Percentiles rank a stretch among this genome's conserved stretches.
Conservation (phyloP, 495 filamentous ascomycete genomes). For the Hypoxylon fragiforme region DNA sequence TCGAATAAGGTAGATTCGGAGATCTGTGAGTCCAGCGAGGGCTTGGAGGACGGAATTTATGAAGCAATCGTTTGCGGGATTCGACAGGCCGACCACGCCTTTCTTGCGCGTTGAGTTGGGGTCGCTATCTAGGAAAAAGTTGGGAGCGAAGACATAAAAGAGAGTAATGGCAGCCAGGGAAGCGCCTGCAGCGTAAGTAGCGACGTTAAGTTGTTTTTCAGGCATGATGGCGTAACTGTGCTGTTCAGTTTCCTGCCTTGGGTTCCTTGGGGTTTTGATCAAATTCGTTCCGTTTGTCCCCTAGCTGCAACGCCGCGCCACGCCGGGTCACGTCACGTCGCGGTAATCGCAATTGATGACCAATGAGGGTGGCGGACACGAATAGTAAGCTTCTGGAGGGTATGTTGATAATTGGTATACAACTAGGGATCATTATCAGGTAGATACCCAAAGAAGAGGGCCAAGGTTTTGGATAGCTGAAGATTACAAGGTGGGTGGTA, state of each 20-base stretch:
- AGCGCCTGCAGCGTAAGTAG: slow-evolving; percentile 91
- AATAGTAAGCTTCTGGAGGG: not conserved
- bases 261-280: too few relatives aligned
- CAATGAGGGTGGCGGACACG: not conserved
- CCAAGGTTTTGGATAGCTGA: not conserved
- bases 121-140: slow-evolving; percentile 87
- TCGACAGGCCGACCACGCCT: slow-evolving; percentile 84
- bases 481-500: not conserved
- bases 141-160: slow-evolving; percentile 95
- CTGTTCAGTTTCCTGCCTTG: not conserved
- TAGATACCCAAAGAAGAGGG: slow-evolving; percentile 2
- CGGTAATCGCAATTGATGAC: slow-evolving; percentile 7
- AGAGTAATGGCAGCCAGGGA: slow-evolving; percentile 94
- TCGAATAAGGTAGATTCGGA: slow-evolving; percentile 86
- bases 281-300: slow-evolving; percentile 6
- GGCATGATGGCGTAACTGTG: slow-evolving; percentile 62
- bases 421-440: slow-evolving; percentile 8
- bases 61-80: slow-evolving; percentile 98
- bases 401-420: slow-evolving; percentile 1
- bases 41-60: slow-evolving; percentile 97
- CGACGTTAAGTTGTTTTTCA: slow-evolving; percentile 82
- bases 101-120: slow-evolving; percentile 73
- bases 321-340: not conserved
- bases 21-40: slow-evolving; percentile 88
- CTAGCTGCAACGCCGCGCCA: not conserved